Base-by-base conservation (phyloP, 805 yeast genomes). In the Kodamaea fukazawae region DNA sequence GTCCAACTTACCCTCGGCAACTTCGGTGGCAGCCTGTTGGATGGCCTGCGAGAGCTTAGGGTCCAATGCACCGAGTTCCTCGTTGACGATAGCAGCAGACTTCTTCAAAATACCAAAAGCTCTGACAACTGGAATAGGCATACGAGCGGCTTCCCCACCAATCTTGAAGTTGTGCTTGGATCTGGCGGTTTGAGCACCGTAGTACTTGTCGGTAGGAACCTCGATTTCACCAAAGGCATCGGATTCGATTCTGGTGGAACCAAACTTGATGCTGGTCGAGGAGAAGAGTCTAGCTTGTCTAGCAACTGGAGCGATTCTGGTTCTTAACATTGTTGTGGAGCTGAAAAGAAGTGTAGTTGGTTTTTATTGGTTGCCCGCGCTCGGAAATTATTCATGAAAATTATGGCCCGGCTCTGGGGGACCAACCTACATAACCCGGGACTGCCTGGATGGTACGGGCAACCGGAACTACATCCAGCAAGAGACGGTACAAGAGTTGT, bases 131-230 rank as follows among this genome's bases (percentile, higher is more conserved):
- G 98, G 96, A 53, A 79, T 81, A 39, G 98, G 98, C 83, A 91
- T 83, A 47, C 78, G 76, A 61, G 93, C 98, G 52, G 89, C 79
- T 12, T 76, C 74, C 43, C 97, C 97, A 50, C 99, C 99, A 57
- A 93, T 93, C 67, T 89, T 86, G 76, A 93, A 93, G 77, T 93
- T 93, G 67, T 81, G 83, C 52, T 80, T 76, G 14, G 98, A 90
- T 69, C 98, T 81, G 58, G 86, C 90, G 46, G 99, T 93, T 71
- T 93, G 99, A 32, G 98, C 98, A 45, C 99, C 99, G 91, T 96
- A 91, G 76, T 91, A 91, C 64, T 78, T 81, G 55, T 86, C 76
- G 48, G 79, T 70, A 44, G 86, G 89, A 37, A 91, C 99, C 61
- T 89, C 88, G 58, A 93, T 85, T 61, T 87, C 96, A 53, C 99